Base-by-base conservation (phyloP, 2,329 filamentous ascomycete species). In the Trichoderma sp. region DNA sequence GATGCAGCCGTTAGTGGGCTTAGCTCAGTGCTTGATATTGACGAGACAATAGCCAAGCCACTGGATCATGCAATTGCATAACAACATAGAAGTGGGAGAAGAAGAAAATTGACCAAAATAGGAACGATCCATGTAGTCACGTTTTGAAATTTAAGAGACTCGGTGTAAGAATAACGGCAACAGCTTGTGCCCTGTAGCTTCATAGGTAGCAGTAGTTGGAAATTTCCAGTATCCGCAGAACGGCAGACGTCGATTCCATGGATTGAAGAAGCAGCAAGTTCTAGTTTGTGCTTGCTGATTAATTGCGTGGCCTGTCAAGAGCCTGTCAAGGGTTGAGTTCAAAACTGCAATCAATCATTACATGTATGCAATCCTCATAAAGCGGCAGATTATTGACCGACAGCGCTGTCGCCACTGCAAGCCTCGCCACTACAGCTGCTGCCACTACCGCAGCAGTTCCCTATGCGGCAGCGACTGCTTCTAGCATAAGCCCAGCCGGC, bases 351-450 rank as follows among this genome's bases (percentile, higher is more conserved):
- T 18, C 16, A 6, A 43, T 18, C 37, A 16, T n/a, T n/a, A n/a
- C n/a, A n/a, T n/a, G 18, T 18, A 18, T 43, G 16, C 2, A 43
- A 18, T 18, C 37, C 16, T 43, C 37, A 18, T 6, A 43, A 16
- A 16, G 37, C 37, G 16, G 37, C 37, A 18, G 2, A 7, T 16
- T 39, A 18, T 39, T 60, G 46, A 39, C 58, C 58, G 4, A n/a
- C 16, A 11, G 10, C 46, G 3, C 46, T 49, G n/a, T 49, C 46
- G 21, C 46, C 46, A 24, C 46, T 21, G 8, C 37, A 37, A 61
- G 59, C 59, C 59, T 60, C 39, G 46, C 28, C n/a, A 24, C 59
- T 51, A 16, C n/a, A 61, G 59, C 43, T 34, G 13, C 59, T 59
- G 7, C 16, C 6, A 6, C 39, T 18, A 43, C 39, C n/a, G 39